Evolutionary conservation across 805 yeast species (phyloP), one percentile per base, ranked within the genome.

Genomic region (Starmera caribaea): DNA sequence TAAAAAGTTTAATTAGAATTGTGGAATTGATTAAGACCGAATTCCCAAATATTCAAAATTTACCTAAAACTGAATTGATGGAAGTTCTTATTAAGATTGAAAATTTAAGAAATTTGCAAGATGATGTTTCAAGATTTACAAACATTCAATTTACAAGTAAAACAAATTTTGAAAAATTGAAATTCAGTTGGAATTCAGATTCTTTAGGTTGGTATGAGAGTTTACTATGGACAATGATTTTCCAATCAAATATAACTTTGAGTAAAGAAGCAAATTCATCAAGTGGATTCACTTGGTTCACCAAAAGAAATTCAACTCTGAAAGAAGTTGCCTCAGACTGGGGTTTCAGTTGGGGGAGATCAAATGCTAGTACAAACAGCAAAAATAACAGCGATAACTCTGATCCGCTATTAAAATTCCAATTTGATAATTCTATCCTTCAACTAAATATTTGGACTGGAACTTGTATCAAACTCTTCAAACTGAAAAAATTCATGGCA

Each of bases 201-300:
- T 76, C 85, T 0, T 60, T 83, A 17, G 89, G 88, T 0, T 85
- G 95, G 95, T 84, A 84, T 57, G 67, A 71, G 32, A 70, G 82
- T 5, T 62, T 81, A 9, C 50, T 84, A 21, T 81, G 84, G 79
- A 75, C 79, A 2, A 60, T 65, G 28, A 68, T 81, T 0, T 81
- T 68, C 48, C 47, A 55, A 16, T 58, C 50, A 38, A 58, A 62
- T 42, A 40, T 43, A 11, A 42, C 40, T n/a, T 36, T 41, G 11
- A 29, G 45, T 3, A 40, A 27, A 12, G 48, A 47, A 10, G 38
- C 41, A 1, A 34, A 39, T 8, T 41, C 52, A 11, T 12, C 38
- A 15, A 21, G 27, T 3, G 34, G 45, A 7, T 32, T 32, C 6
- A 21, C 34, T 3, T 54, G 59, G 58, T 54, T 51, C 38, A 36